These are phyloP conservation scores for Fonsecaea nubica DNA, from an alignment of 2,329 filamentous ascomycete species.

Conservation along the genomic window DNA sequence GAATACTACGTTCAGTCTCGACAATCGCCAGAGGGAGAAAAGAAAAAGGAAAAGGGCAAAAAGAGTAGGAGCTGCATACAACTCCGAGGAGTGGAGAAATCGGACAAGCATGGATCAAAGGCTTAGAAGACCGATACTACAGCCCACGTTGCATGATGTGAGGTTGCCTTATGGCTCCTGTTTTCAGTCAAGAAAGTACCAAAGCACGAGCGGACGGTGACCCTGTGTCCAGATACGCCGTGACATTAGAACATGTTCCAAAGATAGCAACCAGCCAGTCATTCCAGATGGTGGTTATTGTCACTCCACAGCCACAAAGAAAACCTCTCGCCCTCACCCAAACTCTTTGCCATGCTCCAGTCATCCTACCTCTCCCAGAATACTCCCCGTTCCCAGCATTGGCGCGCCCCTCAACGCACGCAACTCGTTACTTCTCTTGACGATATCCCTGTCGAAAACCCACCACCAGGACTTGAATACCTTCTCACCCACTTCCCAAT, in stretches of 20 bases:
- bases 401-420: conserved; percentile 55
- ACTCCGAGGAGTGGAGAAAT: neutral
- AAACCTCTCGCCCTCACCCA: neutral
- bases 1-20: neutral
- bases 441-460: conserved; percentile 60
- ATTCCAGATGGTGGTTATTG: neutral
- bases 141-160: neutral
- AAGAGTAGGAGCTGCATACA: neutral
- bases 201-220: neutral
- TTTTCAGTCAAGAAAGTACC: neutral
- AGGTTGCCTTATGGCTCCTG: neutral
- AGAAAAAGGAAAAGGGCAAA: neutral
- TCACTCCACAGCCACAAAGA: neutral
- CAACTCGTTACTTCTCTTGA: conserved; percentile 62
- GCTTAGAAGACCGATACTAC: neutral
- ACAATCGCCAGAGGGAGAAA: neutral
- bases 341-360: neutral
- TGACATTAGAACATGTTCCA: neutral
- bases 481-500: conserved; percentile 66
- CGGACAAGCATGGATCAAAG: neutral
- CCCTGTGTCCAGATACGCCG: neutral
- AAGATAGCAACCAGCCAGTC: neutral
- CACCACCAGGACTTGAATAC: conserved; percentile 68
- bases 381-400: conserved; percentile 29
- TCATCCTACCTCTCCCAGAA: conserved; percentile 32